Evolutionary conservation across 352 stramenopile genomes (phyloP).

Genomic region (Globisporangium middletonii): DNA sequence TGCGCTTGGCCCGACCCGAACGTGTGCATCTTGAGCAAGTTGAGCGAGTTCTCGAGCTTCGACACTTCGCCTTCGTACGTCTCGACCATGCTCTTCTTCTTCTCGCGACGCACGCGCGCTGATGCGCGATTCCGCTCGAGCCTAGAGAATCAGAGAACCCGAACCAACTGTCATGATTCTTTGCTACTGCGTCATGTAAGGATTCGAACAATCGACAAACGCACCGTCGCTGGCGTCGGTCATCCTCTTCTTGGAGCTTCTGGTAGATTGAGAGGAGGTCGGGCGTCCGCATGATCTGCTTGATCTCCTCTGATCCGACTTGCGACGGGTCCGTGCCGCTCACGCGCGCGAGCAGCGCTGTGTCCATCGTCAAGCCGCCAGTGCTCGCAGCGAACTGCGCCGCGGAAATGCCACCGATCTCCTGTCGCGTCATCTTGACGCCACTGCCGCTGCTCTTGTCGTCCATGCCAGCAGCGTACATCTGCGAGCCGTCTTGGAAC

Average conservation of each 20-base stretch:
- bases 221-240: conserved; percentile 58
- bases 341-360: conserved; percentile 68
- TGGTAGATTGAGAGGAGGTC: conserved; percentile 86
- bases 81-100: conserved; percentile 87
- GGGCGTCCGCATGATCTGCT: conserved; percentile 82
- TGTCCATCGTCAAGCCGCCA: conserved; percentile 72
- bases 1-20: conserved; percentile 66
- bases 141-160: conserved; percentile 4
- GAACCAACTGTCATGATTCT: neutral
- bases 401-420: conserved; percentile 56
- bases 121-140: conserved; percentile 80
- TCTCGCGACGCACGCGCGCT: conserved; percentile 73
- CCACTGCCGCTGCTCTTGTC: conserved; percentile 11
- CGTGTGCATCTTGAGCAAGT: conserved; percentile 67
- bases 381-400: conserved; percentile 81
- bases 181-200: neutral
- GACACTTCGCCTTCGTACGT: conserved; percentile 82
- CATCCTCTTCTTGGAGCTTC: conserved; percentile 84
- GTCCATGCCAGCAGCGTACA: conserved; percentile 17
- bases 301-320: conserved; percentile 81
- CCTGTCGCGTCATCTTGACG: conserved; percentile 29
- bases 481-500: conserved; percentile 37
- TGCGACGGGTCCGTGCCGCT: conserved; percentile 71
- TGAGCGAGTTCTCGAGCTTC: conserved; percentile 83
- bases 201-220: neutral